Evolutionary conservation across 192 early-diverging fungal genomes (phyloP).

Genomic region (Gonapodya sp.): DNA sequence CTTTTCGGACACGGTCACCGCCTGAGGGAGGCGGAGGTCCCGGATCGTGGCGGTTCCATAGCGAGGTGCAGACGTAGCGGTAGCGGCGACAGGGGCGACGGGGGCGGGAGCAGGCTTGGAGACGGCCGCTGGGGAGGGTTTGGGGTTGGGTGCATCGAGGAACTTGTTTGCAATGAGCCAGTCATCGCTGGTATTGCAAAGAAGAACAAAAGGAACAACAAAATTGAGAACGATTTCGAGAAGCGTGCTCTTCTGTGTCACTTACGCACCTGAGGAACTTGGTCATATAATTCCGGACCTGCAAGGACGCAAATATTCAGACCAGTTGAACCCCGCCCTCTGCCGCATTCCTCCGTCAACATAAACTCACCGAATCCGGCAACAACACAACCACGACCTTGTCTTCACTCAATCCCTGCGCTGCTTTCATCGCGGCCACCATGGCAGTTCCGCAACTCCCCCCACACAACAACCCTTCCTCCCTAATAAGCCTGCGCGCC

Average conservation of each 20-base stretch:
- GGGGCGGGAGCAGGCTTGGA: slow-evolving; percentile 14
- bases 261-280: slow-evolving; percentile 76
- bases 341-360: slow-evolving; percentile 69
- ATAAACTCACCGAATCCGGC: slow-evolving; percentile 67
- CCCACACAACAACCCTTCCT: slow-evolving; percentile 77
- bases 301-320: slow-evolving; percentile 62
- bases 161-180: slow-evolving; percentile 92
- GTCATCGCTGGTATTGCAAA: slow-evolving; percentile 66
- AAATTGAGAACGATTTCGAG: neutral
- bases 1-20: slow-evolving; percentile 72
- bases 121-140: slow-evolving; percentile 13
- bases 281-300: slow-evolving; percentile 96
- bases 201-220: neutral
- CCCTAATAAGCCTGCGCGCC: slow-evolving; percentile 89
- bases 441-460: slow-evolving; percentile 93
- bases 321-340: slow-evolving; percentile 90
- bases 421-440: slow-evolving; percentile 74
- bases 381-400: slow-evolving; percentile 90
- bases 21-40: slow-evolving; percentile 71
- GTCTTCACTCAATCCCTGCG: slow-evolving; percentile 73
- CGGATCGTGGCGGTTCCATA: slow-evolving; percentile 11
- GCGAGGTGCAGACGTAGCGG: slow-evolving; percentile 12
- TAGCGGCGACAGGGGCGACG: slow-evolving; percentile 13
- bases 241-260: neutral
- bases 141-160: slow-evolving; percentile 43